phyloP scores from a whole-genome alignment of 2,329 filamentous ascomycete genomes.

The Aspergillus carbonarius region DNA sequence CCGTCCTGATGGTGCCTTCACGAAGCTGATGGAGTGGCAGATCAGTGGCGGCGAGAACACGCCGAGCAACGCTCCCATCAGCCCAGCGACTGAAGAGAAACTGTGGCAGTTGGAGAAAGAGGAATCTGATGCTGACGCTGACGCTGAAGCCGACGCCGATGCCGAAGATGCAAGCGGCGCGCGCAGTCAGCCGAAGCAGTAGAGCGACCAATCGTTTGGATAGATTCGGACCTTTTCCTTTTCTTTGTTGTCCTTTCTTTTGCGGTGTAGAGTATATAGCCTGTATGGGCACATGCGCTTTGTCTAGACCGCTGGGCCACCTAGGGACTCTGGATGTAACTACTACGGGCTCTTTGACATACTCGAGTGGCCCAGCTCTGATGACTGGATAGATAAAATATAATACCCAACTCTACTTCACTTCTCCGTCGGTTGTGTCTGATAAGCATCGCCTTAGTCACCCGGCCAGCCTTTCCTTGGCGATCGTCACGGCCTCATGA shows the following conservation, averaged over 20 bases:
- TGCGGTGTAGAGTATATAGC: slow-evolving; percentile 8
- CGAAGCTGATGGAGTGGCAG: slow-evolving; percentile 98
- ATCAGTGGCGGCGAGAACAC: slow-evolving; percentile 74
- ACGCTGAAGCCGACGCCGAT: slow-evolving; percentile 36
- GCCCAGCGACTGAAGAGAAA: slow-evolving; percentile 49
- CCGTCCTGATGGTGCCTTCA: slow-evolving; percentile 79
- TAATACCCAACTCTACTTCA: slow-evolving; percentile 16
- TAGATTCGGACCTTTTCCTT: slow-evolving; percentile 1
- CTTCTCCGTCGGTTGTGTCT: not conserved
- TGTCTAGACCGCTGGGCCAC: slow-evolving; percentile 6
- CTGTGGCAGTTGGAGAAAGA: slow-evolving; percentile 49
- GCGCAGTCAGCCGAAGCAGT: slow-evolving; percentile 8
- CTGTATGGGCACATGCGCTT: slow-evolving; percentile 5
- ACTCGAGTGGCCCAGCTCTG: not conserved
- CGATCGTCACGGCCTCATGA: slow-evolving; percentile 5
- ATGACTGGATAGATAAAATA: slow-evolving; percentile 17
- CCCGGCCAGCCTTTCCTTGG: slow-evolving; percentile 8
- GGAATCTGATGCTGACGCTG: slow-evolving; percentile 36
- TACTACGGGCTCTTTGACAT: slow-evolving; percentile 5
- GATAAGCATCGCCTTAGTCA: slow-evolving; percentile 12
- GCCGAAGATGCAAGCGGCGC: slow-evolving; percentile 12
- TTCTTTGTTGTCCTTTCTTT: slow-evolving; percentile 6
- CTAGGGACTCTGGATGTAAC: slow-evolving; percentile 13
- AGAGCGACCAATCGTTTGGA: not conserved
- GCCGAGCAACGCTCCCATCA: slow-evolving; percentile 26